Base-by-base conservation (phyloP, 2,329 filamentous ascomycete genomes). In the Pyrenophora tritici-repentis region DNA sequence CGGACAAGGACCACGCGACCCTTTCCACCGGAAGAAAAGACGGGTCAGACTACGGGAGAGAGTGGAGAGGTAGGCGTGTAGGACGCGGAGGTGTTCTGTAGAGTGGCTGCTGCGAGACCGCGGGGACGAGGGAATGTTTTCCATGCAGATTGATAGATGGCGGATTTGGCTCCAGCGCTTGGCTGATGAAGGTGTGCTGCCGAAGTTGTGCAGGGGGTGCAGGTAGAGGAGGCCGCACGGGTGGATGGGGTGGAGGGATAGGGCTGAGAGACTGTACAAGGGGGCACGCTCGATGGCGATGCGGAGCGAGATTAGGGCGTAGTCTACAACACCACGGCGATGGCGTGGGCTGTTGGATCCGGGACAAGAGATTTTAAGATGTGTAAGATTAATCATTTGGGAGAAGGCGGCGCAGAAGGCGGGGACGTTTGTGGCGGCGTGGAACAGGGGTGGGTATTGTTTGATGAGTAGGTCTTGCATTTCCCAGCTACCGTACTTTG, bases 371-470 rank as follows among this genome's bases (percentile, higher is more conserved):
- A 96, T 82, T 41, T 83, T 87, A 52, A 96, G 79, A 70, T 93
- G 89, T 38, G 83, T 79, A 63, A 96, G 78, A 62, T 87, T 88
- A 50, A 83, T 77, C 65, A 96, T 73, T 56, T 86, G 78, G 31
- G 81, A 82, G 68, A 96, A 79, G 41, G 89, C 89, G 57, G 85
- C 81, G 62, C 93, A 86, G 76, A 96, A 96, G 33, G 89, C 89
- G 4, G 89, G 84, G 6, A 95, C 87, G 68, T 96, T 94, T 54
- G 90, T 93, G 6, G 91, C 89, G 6, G 91, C 89, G 68, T 96
- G 91, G 75, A 96, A 96, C 2, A 96, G 77, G 5, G 91, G 90
- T 44, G 90, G 90, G 66, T 95, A 96, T 75, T 96, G 91, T 68
- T 90, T 86, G 12, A 90, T 89, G 54, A 96, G 80, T 51, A 95